phyloP scores from a whole-genome alignment of 1,139 yeast genomes.

The Yamadazyma buinensis region DNA sequence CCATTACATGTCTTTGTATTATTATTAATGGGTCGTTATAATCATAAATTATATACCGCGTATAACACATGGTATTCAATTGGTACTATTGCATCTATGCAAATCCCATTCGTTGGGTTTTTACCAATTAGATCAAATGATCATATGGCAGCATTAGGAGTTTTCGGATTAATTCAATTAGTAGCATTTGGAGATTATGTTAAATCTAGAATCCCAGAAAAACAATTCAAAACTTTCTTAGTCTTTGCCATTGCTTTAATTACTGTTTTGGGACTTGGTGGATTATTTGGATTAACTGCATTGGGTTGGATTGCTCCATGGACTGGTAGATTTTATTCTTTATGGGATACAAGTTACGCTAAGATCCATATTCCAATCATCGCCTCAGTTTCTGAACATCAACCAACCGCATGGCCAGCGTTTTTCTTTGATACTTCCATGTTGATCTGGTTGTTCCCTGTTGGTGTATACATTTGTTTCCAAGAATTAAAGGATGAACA shows the following conservation, averaged over 20 bases:
- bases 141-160: slow-evolving; percentile 98
- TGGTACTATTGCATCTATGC: slow-evolving; percentile 98
- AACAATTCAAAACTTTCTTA: slow-evolving; percentile 73
- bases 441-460: slow-evolving; percentile 98
- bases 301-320: slow-evolving; percentile 97
- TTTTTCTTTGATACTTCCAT: slow-evolving; percentile 92
- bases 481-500: slow-evolving; percentile 90
- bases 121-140: slow-evolving; percentile 95
- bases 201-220: slow-evolving; percentile 66
- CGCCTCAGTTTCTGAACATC: slow-evolving; percentile 98
- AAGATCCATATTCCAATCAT: slow-evolving; percentile 97
- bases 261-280: slow-evolving; percentile 61
- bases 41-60: slow-evolving; percentile 77
- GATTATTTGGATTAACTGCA: slow-evolving; percentile 75
- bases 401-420: slow-evolving; percentile 99
- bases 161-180: slow-evolving; percentile 90
- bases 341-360: slow-evolving; percentile 98
- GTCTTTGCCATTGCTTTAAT: slow-evolving; percentile 55
- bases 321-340: slow-evolving; percentile 98
- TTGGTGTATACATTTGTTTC: slow-evolving; percentile 87
- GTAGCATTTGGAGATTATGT: slow-evolving; percentile 85
- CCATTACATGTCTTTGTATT: slow-evolving; percentile 93
- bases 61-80: slow-evolving; percentile 96
- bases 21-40: slow-evolving; percentile 91
- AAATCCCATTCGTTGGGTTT: slow-evolving; percentile 97